phyloP scores from a whole-genome alignment of 768 basidiomycete genomes.

The Lactarius hengduanensis region DNA sequence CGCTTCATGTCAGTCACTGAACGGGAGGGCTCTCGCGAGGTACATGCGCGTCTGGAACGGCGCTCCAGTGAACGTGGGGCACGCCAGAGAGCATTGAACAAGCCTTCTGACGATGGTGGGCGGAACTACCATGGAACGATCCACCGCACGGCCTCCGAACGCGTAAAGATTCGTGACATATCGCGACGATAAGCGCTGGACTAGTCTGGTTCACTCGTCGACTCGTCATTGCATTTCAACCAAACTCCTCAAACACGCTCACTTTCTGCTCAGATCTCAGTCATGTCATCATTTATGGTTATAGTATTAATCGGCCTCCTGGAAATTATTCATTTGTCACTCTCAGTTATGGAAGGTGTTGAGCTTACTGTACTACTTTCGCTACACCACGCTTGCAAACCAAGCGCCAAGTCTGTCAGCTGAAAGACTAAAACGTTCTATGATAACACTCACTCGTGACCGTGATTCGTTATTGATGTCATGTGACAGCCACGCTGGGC shows the following conservation, averaged over 20 bases:
- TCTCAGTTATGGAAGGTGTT: not conserved
- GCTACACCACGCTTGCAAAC: not conserved
- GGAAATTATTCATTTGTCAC: not conserved
- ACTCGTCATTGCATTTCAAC: not conserved
- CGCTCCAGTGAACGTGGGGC: not conserved
- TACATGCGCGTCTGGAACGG: not conserved
- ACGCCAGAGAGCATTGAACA: slow-evolving; percentile 9
- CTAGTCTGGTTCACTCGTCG: not conserved
- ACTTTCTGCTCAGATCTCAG: too few relatives aligned
- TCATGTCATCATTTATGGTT: slow-evolving; percentile 13
- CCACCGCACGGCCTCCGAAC: slow-evolving; percentile 1
- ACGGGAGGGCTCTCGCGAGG: not conserved
- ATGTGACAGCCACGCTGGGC: not conserved
- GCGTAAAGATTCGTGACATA: not conserved
- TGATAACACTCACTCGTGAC: slow-evolving; percentile 9
- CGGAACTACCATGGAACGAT: not conserved
- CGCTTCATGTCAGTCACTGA: slow-evolving; percentile 17
- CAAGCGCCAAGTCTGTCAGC: not conserved
- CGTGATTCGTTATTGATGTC: not conserved
- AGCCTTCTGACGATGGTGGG: not conserved
- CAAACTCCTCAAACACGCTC: not conserved
- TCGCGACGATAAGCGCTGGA: not conserved
- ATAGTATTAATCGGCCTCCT: not conserved
- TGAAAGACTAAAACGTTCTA: not conserved
- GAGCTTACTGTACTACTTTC: slow-evolving; percentile 4